phyloP scores from a whole-genome alignment of 352 stramenopile genomes.

The Globisporangium carolinianum region DNA sequence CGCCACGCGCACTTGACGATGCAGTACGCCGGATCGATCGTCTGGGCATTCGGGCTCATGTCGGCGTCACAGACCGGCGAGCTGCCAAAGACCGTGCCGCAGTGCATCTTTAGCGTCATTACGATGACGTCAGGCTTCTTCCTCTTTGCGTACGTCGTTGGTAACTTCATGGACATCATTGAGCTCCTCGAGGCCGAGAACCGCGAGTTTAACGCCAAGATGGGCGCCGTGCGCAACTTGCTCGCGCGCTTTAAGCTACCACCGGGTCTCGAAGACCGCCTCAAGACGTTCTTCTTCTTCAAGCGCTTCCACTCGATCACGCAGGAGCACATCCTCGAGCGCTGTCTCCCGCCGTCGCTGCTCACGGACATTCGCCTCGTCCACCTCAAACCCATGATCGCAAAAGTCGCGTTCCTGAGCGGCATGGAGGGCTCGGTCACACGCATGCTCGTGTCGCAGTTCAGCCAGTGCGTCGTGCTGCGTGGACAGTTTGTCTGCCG shows the following conservation, averaged over 20 bases:
- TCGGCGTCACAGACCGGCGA: conserved; percentile 26
- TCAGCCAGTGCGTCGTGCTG: conserved; percentile 30
- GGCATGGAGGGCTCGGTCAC: conserved; percentile 33
- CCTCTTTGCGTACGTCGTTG: conserved; percentile 34
- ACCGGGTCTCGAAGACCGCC: conserved; percentile 16
- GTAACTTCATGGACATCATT: conserved; percentile 36
- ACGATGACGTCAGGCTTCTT: conserved; percentile 32
- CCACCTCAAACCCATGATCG: conserved; percentile 42
- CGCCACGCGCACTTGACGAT: conserved; percentile 11
- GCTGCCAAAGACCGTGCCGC: conserved; percentile 16
- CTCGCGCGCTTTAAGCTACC: conserved; percentile 32
- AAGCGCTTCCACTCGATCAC: conserved; percentile 46
- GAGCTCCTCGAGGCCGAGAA: conserved; percentile 36
- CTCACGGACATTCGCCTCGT: conserved; percentile 43
- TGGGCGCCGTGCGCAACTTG: conserved; percentile 31
- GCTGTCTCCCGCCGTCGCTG: conserved; percentile 35
- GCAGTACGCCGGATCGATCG: conserved; percentile 27
- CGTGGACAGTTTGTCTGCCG: conserved; percentile 29
- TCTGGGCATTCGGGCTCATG: conserved; percentile 38
- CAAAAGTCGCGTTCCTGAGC: conserved; percentile 39
- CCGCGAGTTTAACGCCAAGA: conserved; percentile 33
- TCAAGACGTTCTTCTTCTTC: conserved; percentile 48
- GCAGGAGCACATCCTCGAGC: conserved; percentile 32
- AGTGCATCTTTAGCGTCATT: conserved; percentile 30
- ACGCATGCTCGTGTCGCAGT: conserved; percentile 38